Percentiles rank a stretch among this genome's conserved stretches.
Conservation (phyloP, 2,329 filamentous ascomycete species). For the Talaromyces sp. region DNA sequence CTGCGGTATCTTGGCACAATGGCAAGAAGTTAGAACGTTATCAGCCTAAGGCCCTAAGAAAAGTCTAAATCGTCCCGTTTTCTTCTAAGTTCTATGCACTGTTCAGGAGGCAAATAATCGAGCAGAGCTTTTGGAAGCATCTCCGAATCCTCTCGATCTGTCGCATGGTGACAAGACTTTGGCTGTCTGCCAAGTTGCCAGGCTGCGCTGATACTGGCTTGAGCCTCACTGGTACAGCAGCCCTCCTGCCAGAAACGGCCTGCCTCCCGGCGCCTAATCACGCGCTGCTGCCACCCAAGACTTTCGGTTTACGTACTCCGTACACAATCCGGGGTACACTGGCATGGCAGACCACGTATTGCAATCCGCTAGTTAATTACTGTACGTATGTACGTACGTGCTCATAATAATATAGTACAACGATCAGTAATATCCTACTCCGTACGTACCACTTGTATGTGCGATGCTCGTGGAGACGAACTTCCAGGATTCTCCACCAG, state of each 20-base stretch:
- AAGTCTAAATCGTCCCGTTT: too few species aligned
- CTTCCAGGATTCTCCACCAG: neutral
- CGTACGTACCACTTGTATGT: too few species aligned
- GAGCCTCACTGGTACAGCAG: neutral
- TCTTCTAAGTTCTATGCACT: too few species aligned
- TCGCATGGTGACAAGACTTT: neutral
- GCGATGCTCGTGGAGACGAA: neutral
- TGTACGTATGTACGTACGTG: neutral
- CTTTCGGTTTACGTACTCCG: too few species aligned
- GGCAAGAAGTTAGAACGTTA: too few species aligned
- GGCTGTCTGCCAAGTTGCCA: neutral
- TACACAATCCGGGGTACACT: too few species aligned
- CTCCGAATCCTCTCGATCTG: neutral
- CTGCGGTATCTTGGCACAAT: neutral
- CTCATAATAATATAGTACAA: neutral
- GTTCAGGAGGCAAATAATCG: too few species aligned
- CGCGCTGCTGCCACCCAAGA: neutral
- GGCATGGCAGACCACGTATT: too few species aligned
- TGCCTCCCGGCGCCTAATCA: neutral
- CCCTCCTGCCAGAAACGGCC: slow-evolving; percentile 2
- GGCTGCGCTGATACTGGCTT: neutral
- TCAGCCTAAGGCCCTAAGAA: too few species aligned
- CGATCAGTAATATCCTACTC: too few species aligned
- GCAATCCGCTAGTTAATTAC: too few species aligned
- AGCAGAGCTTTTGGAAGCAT: neutral